phyloP scores from a whole-genome alignment of 164 flowering plant genomes.

The Brasenia schreberi region DNA sequence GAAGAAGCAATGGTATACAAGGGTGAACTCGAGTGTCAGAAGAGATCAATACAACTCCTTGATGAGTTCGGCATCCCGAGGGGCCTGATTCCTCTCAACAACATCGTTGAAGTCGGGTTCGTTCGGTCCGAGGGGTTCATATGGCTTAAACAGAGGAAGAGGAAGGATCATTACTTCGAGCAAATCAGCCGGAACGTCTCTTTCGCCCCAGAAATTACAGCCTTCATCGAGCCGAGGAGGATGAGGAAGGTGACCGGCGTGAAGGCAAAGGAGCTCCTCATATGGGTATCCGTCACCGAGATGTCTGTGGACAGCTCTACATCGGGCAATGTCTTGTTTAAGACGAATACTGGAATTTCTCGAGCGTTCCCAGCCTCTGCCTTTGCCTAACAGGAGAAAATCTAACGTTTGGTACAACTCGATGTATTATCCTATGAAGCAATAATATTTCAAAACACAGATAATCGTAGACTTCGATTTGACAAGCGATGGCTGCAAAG shows the following conservation, averaged over 20 bases:
- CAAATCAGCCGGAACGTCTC: conserved; percentile 19
- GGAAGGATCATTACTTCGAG: conserved; percentile 24
- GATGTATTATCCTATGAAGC: too few relatives aligned
- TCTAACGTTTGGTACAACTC: too few relatives aligned
- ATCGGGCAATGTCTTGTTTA: background rate
- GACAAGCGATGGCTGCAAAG: too few relatives aligned
- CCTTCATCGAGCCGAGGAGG: conserved; percentile 10
- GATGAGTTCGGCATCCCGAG: conserved; percentile 19
- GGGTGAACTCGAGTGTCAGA: background rate
- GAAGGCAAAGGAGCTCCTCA: conserved; percentile 26
- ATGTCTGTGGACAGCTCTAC: conserved; percentile 10
- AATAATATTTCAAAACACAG: too few relatives aligned
- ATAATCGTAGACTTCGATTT: too few relatives aligned
- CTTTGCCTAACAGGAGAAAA: too few relatives aligned
- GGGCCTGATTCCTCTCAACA: conserved; percentile 20
- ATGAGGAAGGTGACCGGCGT: conserved; percentile 27
- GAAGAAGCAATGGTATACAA: background rate
- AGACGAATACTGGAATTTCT: conserved; percentile 12
- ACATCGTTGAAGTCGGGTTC: conserved; percentile 18
- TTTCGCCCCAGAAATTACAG: conserved; percentile 16
- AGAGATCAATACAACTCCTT: conserved; percentile 4
- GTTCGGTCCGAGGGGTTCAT: conserved; percentile 20
- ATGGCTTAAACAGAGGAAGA: conserved; percentile 25
- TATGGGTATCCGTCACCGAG: conserved; percentile 24
- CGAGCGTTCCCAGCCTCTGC: background rate